Evolutionary conservation across 768 basidiomycete genomes (phyloP).

Genomic region (Tulasnella sp.): DNA sequence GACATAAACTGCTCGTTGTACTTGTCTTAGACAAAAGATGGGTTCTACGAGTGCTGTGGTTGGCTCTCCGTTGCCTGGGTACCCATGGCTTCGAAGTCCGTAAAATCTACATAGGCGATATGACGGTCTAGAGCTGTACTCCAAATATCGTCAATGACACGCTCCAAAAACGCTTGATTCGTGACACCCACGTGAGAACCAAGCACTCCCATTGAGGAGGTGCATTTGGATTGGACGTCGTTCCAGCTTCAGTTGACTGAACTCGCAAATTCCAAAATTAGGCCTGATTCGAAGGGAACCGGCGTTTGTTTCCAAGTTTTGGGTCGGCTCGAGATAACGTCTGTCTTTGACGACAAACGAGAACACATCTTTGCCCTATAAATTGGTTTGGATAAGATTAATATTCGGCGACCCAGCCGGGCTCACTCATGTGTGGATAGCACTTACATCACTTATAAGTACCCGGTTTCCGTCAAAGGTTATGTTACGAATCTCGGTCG

Average conservation of each 20-base stretch:
- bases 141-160: neutral
- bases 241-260: no score
- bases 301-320: neutral
- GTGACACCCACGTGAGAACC: neutral
- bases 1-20: no score
- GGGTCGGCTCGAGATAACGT: neutral
- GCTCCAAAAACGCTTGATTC: neutral
- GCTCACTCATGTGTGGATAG: neutral
- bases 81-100: no score
- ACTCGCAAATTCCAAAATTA: neutral
- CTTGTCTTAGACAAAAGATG: no score
- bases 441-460: no score
- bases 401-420: no score
- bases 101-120: neutral
- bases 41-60: no score
- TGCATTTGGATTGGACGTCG: neutral
- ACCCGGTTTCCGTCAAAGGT: no score
- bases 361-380: neutral
- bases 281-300: neutral
- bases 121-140: neutral
- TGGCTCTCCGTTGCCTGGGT: no score
- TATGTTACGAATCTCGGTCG: no score
- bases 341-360: neutral
- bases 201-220: neutral
- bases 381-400: neutral